phyloP scores from a whole-genome alignment of 2,329 filamentous ascomycete genomes.

The Corynespora cassiicola region DNA sequence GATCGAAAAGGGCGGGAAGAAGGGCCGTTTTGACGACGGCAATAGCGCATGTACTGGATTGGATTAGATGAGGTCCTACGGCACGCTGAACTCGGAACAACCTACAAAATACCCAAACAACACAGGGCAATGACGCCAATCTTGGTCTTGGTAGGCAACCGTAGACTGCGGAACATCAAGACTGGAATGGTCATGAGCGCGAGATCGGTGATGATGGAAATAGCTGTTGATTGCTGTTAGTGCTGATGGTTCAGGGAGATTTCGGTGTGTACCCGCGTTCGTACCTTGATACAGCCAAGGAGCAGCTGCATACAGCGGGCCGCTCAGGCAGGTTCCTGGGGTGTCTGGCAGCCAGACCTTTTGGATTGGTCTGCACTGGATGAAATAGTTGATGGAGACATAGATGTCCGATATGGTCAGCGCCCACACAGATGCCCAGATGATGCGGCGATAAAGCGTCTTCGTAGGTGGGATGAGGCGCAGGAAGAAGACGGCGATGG shows the following conservation, averaged over 20 bases:
- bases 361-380: background rate
- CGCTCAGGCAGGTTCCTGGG: background rate
- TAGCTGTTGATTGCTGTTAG: too few relatives aligned
- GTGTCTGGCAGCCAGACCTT: slow-evolving; percentile 1
- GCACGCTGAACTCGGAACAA: background rate
- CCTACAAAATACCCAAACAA: slow-evolving; percentile 1
- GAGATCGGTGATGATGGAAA: background rate
- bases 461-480: background rate
- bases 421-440: background rate
- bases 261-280: too few relatives aligned
- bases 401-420: background rate
- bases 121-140: slow-evolving; percentile 1
- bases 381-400: slow-evolving; percentile 1
- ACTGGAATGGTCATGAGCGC: background rate
- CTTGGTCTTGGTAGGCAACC: background rate
- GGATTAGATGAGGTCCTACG: too few relatives aligned
- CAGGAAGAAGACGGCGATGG: slow-evolving; percentile 1
- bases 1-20: background rate
- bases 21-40: slow-evolving; percentile 1
- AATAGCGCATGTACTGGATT: background rate
- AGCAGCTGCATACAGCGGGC: background rate
- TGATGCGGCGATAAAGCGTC: background rate
- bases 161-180: background rate
- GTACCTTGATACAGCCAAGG: slow-evolving; percentile 2
- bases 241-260: too few relatives aligned